These are phyloP conservation scores for Aspergillus sp. DNA, from an alignment of 2,329 filamentous ascomycete genomes.

Conservation along the genomic window DNA sequence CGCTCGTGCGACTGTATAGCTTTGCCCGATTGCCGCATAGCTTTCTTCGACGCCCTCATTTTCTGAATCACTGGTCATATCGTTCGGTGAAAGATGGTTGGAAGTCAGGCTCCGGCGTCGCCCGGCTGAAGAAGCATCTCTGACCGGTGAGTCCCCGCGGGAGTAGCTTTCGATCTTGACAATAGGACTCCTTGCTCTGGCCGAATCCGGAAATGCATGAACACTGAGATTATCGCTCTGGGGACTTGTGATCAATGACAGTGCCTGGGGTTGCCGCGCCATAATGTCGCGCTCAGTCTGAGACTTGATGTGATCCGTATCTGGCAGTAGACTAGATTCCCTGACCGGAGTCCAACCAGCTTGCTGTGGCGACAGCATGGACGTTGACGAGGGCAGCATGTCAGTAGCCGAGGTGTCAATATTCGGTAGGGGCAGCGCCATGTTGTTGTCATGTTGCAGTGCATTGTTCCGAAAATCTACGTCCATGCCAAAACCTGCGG, in stretches of 20 bases:
- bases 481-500: slow-evolving; percentile 23
- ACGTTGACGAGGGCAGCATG: slow-evolving; percentile 16
- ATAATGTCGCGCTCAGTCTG: slow-evolving; percentile 19
- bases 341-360: slow-evolving; percentile 36
- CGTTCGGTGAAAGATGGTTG: slow-evolving; percentile 39
- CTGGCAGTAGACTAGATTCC: slow-evolving; percentile 32
- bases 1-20: slow-evolving; percentile 34
- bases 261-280: slow-evolving; percentile 22
- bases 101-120: slow-evolving; percentile 37
- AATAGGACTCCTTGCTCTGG: slow-evolving; percentile 44
- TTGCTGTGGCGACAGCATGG: slow-evolving; percentile 31
- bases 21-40: slow-evolving; percentile 20
- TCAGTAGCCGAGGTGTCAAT: slow-evolving; percentile 7
- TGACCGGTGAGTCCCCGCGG: slow-evolving; percentile 47
- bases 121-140: slow-evolving; percentile 25
- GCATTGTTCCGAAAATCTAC: slow-evolving; percentile 16
- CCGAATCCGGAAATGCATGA: slow-evolving; percentile 20
- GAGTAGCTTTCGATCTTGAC: slow-evolving; percentile 47
- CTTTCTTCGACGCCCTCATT: slow-evolving; percentile 27
- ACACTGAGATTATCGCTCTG: slow-evolving; percentile 28
- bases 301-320: slow-evolving; percentile 15
- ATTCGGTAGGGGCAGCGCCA: slow-evolving; percentile 6
- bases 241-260: slow-evolving; percentile 28
- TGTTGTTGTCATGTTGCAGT: slow-evolving; percentile 14
- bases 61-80: slow-evolving; percentile 30